phyloP scores from a whole-genome alignment of 1,284 basidiomycete species.

The Jaminaea rosea region DNA sequence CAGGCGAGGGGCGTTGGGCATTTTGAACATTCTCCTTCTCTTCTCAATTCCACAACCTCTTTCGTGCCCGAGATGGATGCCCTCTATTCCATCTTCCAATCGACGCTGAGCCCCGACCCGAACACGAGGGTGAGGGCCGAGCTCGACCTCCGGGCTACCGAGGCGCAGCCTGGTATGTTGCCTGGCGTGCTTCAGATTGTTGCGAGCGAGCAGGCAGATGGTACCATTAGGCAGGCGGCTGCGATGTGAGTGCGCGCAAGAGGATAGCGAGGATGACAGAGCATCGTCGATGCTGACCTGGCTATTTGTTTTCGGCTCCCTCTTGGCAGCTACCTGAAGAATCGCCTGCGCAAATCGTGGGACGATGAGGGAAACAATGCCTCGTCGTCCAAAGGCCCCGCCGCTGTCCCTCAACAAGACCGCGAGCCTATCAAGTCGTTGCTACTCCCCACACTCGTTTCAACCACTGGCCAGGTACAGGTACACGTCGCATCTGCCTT shows the following conservation, averaged over 20 bases:
- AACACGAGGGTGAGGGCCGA: constrained; percentile 40
- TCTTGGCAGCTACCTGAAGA: constrained; percentile 35
- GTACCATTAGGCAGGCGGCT: constrained; percentile 36
- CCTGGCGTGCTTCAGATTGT: constrained; percentile 36
- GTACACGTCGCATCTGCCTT: constrained; percentile 35
- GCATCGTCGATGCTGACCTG: neutral
- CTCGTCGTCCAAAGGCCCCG: neutral
- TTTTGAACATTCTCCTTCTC: too few relatives aligned
- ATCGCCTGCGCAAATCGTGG: constrained; percentile 39
- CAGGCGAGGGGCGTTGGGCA: too few relatives aligned
- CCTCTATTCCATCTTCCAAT: constrained; percentile 20
- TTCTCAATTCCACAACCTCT: neutral
- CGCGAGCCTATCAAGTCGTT: constrained; percentile 21
- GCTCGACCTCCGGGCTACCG: constrained; percentile 41
- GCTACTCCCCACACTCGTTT: constrained; percentile 31
- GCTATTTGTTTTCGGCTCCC: neutral
- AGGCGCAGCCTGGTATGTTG: constrained; percentile 42
- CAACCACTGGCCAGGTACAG: constrained; percentile 21
- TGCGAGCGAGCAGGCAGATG: constrained; percentile 22
- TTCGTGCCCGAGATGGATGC: constrained; percentile 4
- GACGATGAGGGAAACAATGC: constrained; percentile 15
- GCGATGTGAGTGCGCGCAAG: constrained; percentile 20
- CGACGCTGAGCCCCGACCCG: constrained; percentile 32
- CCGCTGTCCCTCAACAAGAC: constrained; percentile 24
- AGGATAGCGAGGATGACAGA: neutral